A percentile compares a stretch with the other conserved stretches of the same genome.
Conservation (phyloP, 1,284 basidiomycete genomes). For the Flammula alnicola region DNA sequence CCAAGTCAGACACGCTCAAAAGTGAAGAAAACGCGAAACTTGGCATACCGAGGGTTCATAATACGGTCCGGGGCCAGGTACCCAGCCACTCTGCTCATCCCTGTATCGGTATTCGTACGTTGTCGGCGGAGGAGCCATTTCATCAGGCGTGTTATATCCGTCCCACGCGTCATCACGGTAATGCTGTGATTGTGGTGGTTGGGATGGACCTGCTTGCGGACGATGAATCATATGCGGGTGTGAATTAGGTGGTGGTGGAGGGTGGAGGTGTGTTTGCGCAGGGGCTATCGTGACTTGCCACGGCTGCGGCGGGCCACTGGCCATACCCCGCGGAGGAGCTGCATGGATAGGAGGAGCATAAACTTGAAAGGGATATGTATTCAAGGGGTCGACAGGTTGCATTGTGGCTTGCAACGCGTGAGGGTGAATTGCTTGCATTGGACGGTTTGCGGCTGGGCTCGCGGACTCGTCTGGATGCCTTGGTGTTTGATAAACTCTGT, state of each 20-base stretch:
- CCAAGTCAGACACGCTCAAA: background rate
- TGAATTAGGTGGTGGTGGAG: slow-evolving; percentile 41
- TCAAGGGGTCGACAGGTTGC: slow-evolving; percentile 33
- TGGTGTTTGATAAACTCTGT: slow-evolving; percentile 19
- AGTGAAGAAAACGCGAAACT: background rate
- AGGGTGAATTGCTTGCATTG: slow-evolving; percentile 36
- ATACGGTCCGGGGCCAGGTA: slow-evolving; percentile 51
- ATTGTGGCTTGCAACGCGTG: slow-evolving; percentile 34
- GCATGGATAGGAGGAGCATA: slow-evolving; percentile 46
- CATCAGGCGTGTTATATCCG: slow-evolving; percentile 47
- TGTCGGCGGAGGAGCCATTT: slow-evolving; percentile 47
- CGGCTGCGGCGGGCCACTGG: slow-evolving; percentile 53
- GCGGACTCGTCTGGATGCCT: slow-evolving; percentile 13
- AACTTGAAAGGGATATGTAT: slow-evolving; percentile 51
- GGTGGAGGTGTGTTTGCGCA: slow-evolving; percentile 58
- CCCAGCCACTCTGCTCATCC: slow-evolving; percentile 60
- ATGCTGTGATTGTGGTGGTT: slow-evolving; percentile 21
- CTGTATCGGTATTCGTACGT: slow-evolving; percentile 62
- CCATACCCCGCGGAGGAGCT: slow-evolving; percentile 43
- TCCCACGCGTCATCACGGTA: slow-evolving; percentile 34
- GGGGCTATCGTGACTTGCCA: slow-evolving; percentile 72
- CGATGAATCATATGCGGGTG: slow-evolving; percentile 53
- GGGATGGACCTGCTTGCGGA: slow-evolving; percentile 28
- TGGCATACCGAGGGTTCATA: slow-evolving; percentile 50
- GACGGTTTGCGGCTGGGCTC: slow-evolving; percentile 31